Percentiles rank a stretch among this genome's conserved stretches.
phyloP scores from a whole-genome alignment of 2,329 filamentous ascomycete species.

The Colletotrichum orchidophilum region DNA sequence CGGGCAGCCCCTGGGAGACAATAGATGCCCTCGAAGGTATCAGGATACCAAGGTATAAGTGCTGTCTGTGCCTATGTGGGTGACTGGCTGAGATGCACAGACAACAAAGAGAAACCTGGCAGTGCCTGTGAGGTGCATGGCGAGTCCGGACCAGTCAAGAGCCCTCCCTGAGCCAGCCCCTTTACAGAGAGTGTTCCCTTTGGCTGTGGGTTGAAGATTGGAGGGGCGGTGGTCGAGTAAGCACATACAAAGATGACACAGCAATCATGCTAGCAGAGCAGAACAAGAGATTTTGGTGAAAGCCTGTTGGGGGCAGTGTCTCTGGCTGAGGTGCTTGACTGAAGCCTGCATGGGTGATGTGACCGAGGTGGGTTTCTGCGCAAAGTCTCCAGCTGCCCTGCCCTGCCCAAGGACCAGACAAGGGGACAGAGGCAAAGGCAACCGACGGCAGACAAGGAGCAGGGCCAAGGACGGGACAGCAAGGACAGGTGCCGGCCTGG shows the following conservation, averaged over 20 bases:
- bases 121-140: slow-evolving; percentile 13
- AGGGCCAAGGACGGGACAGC: slow-evolving; percentile 3
- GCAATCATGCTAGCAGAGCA: background rate
- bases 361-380: no score
- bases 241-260: background rate
- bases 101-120: background rate
- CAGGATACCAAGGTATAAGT: background rate
- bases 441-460: background rate
- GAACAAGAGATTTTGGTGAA: background rate
- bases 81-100: background rate
- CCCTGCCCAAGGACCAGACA: background rate
- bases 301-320: background rate
- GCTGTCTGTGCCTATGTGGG: background rate
- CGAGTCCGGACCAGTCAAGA: slow-evolving; percentile 8
- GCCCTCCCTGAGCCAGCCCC: slow-evolving; percentile 6
- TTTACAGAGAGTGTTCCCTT: slow-evolving; percentile 7
- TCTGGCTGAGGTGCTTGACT: background rate
- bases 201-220: slow-evolving; percentile 4
- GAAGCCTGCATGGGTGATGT: background rate
- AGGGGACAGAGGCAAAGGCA: background rate
- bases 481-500: slow-evolving; percentile 24
- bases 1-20: background rate
- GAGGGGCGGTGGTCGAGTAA: background rate
- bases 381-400: no score
- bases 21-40: background rate